Base-by-base conservation (phyloP, 176 grass and related monocot species). In the Dactylis glomerata region DNA sequence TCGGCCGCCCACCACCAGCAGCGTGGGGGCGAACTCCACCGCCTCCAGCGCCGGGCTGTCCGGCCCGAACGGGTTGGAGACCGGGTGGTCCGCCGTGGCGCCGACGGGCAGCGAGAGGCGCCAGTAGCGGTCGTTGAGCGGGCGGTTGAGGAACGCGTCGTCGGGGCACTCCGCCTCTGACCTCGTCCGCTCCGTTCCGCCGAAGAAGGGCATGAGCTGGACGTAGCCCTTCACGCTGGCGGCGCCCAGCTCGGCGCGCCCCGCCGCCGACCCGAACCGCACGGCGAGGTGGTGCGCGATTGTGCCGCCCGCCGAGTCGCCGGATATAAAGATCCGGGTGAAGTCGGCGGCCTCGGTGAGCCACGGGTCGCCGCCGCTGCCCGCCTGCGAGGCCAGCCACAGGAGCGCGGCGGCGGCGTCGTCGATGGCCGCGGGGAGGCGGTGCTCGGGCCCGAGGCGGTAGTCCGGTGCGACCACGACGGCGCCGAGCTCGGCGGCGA, bases 71-170 rank as follows among this genome's bases (percentile, higher is more conserved):
- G 91, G 96, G 76, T 98, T 95, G 23, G 82, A 64, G 0, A 85
- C 23, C 3, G 96, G 87, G 63, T 98, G 91, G 79, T 98, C 96
- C 44, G 34, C 51, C 66, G 89, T 93, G 28, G 83, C 85, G 52
- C 91, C 91, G 12, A 13, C 32, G 26, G 96, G 96, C 42, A 95
- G 85, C 64, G 96, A 88, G 3, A 93, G 96, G 59, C 89, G 83
- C 96, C 96, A 95, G 83, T 93, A 95, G 31, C 94, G 88, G 82
- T 93, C 94, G 85, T 93, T 94, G 33, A 97, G 87, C 4, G 86
- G 57, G 13, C 44, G 75, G 91, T 88, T 92, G 8, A 95, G 86
- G 84, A 97, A 90, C 28, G 92, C 82, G 34, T 95, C 91, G 67
- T 81, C 78, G 75, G 95, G 92, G 75, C 92, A 93, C 87, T 85